Evolutionary conservation across 176 grass and related monocot genomes (phyloP).

Genomic region (Zea mays): DNA sequence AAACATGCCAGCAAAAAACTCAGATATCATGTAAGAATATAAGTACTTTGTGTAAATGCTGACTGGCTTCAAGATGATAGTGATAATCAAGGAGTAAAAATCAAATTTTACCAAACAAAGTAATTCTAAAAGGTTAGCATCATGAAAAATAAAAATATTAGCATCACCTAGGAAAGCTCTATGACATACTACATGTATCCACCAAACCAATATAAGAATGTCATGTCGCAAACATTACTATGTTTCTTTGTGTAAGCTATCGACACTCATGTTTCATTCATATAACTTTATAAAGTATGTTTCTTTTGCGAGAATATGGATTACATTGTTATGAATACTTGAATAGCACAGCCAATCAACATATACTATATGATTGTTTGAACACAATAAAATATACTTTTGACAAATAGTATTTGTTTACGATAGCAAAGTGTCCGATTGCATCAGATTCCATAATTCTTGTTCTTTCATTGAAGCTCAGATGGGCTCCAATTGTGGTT

Average conservation of each 20-base stretch:
- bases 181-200: constrained; percentile 5
- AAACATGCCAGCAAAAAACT: constrained; percentile 32
- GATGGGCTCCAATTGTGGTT: not conserved
- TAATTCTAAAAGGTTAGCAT: not conserved
- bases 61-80: constrained; percentile 21
- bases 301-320: not conserved
- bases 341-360: not conserved
- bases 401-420: constrained; percentile 1
- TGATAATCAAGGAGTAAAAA: not conserved
- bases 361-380: not conserved
- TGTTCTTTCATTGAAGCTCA: not conserved
- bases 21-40: constrained; percentile 22
- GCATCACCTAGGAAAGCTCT: not conserved
- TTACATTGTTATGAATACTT: not conserved
- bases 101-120: constrained; percentile 27
- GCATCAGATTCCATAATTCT: constrained; percentile 1
- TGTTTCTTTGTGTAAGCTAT: constrained; percentile 27
- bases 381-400: constrained; percentile 20
- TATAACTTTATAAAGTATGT: constrained; percentile 8
- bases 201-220: not conserved
- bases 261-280: constrained; percentile 19
- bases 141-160: not conserved
- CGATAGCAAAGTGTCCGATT: constrained; percentile 9
- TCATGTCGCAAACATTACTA: constrained; percentile 1
- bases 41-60: not conserved